Evolutionary conservation across 306 rosid genomes (phyloP), one percentile per base, ranked within the genome.

Genomic region (Purshia tridentata): DNA sequence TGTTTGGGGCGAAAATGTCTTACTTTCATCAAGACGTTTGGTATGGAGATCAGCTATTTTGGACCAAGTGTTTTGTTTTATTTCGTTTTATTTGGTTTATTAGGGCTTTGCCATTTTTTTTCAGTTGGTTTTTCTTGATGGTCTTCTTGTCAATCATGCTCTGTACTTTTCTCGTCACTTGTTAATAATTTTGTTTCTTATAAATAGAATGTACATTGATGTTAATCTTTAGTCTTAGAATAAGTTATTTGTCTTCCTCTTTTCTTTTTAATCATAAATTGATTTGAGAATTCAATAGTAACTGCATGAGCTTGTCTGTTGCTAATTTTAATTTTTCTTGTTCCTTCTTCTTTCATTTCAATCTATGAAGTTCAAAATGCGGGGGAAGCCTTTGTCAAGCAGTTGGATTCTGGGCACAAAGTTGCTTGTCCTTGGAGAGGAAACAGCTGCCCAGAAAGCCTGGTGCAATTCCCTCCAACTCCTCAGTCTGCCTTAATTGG

Each of bases 401-500:
- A 90, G 83, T 93, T 95, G 88, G 97, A 90, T 84, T 84, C 78
- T 0, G 97, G 88, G 57, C 99, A 95, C 69, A 90, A 81, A 73
- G 96, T 68, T 67, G 81, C 79, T 70, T 95, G 99, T 79, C 87
- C 97, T 67, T 95, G 99, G 99, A 87, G 85, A 86, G 99, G 97
- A 76, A 95, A 92, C 80, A 88, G 88, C 81, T 95, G 99, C 77
- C 98, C 98, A 37, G 99, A 90, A 80, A 91, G 99, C 82, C 84
- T 95, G 81, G 99, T 92, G 90, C 99, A 95, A 72, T 95, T 92
- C 76, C 99, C 97, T 76, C 99, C 97, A 61, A 83, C 99, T 61
- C 82, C 96, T 80, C 93, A 88, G 72, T 88, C 98, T 53, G 97
- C 98, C 37, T 76, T 95, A 80, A 82, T 95, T 72, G 98, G 97